Base-by-base conservation (phyloP, 1,284 basidiomycete genomes). In the Veloboletus limbatus region DNA sequence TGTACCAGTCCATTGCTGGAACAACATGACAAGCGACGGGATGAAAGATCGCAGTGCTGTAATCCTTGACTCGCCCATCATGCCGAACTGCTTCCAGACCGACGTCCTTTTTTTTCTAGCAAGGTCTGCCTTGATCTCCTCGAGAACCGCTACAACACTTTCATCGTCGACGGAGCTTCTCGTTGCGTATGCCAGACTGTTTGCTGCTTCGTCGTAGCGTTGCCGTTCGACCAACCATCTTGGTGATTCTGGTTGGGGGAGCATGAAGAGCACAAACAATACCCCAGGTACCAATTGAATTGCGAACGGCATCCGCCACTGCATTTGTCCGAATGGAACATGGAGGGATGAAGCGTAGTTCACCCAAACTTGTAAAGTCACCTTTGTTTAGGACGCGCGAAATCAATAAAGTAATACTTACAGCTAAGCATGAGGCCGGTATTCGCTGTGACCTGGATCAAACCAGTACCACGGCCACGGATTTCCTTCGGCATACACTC, bases 1-100 rank as follows among this genome's bases (percentile, higher is more conserved):
- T 36, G 79, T 79, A 8, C 81, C 81, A 1, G 73, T 76, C 71
- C 76, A 80, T 60, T 81, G 78, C 62, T 81, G 79, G 52, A 73
- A 73, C 49, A 76, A 71, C 70, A 79, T 79, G 49, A 79, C 69
- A 31, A 79, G 56, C 0, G 73, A 69, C 11, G 79, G 77, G 32
- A 80, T 76, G 46, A 76, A 69, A 45, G 75, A 76, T 45, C 76
- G 69, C 28, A 77, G 56, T 44, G 66, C 72, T 49, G 68, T 76
- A 38, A 54, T 54, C 37, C 60, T 69, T 38, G 69, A 75, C 45
- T 72, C 75, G 40, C 66, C 69, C 74, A 79, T 73, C 55, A 68
- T 69, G 48, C 58, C 53, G 49, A 73, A 58, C 47, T 74, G 77
- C 51, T 54, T 59, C 47, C 54, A 56, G 14, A 73, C 50, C 1